These are phyloP conservation scores for Emmonsia crescens DNA, from an alignment of 2,329 filamentous ascomycete species.

Conservation along the genomic window DNA sequence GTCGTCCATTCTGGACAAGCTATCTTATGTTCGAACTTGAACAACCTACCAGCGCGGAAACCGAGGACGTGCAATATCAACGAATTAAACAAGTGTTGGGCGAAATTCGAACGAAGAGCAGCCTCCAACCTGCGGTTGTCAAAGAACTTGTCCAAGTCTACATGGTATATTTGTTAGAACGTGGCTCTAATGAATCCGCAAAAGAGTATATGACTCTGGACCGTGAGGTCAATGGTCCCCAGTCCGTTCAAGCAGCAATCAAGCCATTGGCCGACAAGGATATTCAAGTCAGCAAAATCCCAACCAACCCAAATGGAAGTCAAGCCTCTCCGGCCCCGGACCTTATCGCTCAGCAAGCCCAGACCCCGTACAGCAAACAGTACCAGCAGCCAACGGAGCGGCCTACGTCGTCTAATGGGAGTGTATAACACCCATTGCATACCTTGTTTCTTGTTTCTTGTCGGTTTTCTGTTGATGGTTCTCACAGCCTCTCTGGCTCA, in stretches of 20 bases:
- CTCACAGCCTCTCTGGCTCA: neutral
- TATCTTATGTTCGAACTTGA: slow-evolving; percentile 84
- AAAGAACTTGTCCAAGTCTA: slow-evolving; percentile 69
- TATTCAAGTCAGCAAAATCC: slow-evolving; percentile 8
- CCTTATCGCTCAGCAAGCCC: neutral
- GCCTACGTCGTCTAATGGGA: neutral
- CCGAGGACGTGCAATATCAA: slow-evolving; percentile 54
- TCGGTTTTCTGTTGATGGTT: neutral
- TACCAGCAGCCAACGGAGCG: slow-evolving; percentile 8
- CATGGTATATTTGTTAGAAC: slow-evolving; percentile 71
- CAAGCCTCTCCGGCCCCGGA: slow-evolving; percentile 12
- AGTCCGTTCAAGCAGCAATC: slow-evolving; percentile 28
- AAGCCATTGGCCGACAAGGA: slow-evolving; percentile 19
- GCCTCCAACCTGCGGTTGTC: slow-evolving; percentile 55
- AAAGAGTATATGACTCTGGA: slow-evolving; percentile 78
- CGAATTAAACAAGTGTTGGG: slow-evolving; percentile 74
- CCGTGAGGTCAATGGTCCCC: slow-evolving; percentile 66
- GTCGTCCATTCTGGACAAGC: slow-evolving; percentile 76
- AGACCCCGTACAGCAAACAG: slow-evolving; percentile 11
- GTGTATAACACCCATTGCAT: neutral
- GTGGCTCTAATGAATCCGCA: slow-evolving; percentile 71
- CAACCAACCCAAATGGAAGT: slow-evolving; percentile 10
- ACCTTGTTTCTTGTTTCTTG: neutral
- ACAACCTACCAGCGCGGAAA: slow-evolving; percentile 58
- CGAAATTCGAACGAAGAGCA: slow-evolving; percentile 61